Percentiles rank a stretch among this genome's conserved stretches.
These are phyloP conservation scores for Yamadazyma taylorii DNA, from an alignment of 1,139 yeast species.

Conservation along the genomic window DNA sequence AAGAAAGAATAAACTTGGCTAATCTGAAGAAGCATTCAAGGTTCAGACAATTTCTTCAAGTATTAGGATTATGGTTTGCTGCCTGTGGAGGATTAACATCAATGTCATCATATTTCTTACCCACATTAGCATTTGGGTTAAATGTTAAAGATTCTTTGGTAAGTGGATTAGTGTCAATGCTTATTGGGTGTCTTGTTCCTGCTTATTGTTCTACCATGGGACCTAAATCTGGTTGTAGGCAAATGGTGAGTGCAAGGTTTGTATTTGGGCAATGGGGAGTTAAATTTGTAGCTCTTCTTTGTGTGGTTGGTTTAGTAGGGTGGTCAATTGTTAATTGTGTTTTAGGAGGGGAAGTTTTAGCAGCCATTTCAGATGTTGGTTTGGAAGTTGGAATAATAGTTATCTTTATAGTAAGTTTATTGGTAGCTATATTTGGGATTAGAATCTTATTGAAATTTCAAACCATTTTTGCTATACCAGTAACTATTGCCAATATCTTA, in stretches of 20 bases:
- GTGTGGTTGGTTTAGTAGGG: constrained; percentile 39
- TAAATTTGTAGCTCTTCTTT: constrained; percentile 32
- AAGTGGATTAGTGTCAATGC: constrained; percentile 31
- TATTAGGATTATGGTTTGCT: constrained; percentile 54
- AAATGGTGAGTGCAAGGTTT: constrained; percentile 41
- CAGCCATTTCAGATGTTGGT: constrained; percentile 25
- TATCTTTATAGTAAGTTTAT: constrained; percentile 27
- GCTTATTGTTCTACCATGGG: constrained; percentile 44
- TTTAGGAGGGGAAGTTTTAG: constrained; percentile 37
- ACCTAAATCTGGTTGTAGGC: constrained; percentile 42
- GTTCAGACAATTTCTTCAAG: constrained; percentile 52
- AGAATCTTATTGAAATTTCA: constrained; percentile 65
- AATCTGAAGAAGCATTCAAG: constrained; percentile 28
- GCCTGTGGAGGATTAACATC: constrained; percentile 44
- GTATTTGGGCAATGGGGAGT: constrained; percentile 43
- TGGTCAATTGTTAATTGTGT: constrained; percentile 45
- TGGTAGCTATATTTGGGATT: constrained; percentile 38
- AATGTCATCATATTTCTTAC: constrained; percentile 39
- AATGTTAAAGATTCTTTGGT: constrained; percentile 29
- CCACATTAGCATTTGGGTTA: constrained; percentile 31
- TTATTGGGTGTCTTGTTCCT: constrained; percentile 39
- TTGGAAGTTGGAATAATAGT: constrained; percentile 34
- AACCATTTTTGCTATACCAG: constrained; percentile 67
- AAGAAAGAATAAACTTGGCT: constrained; percentile 50
- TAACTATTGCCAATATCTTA: constrained; percentile 63